Base-by-base conservation (phyloP, 2,329 filamentous ascomycete genomes). In the Diaporthe vaccinii region DNA sequence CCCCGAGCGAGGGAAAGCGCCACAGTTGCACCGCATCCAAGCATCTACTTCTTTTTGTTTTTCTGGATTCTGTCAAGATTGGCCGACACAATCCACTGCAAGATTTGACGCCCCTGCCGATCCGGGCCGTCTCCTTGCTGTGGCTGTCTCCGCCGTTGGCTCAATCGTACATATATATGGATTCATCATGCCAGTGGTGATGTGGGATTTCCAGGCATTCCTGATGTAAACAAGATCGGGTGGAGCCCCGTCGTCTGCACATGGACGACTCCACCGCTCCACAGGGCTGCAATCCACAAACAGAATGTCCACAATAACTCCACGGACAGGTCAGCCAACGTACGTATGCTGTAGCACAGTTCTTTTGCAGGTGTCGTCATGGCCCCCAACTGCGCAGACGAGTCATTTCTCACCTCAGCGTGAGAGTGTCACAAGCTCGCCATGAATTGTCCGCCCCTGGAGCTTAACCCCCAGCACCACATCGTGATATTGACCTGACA, bases 101-200 rank as follows among this genome's bases (percentile, higher is more conserved):
- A 53, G 46, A 25, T 53, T 68, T 39, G 62, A 39, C 8, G 62
- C 62, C 62, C 46, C 62, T 68, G 46, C 65, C 65, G 31, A 68
- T 68, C 65, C 46, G 65, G 46, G 22, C 65, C 14, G 46, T 15
- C 44, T 68, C 65, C 46, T 51, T 68, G 44, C 44, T 49, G 62
- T 49, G 12, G 4, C 46, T 25, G 25, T 65, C 41, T 31, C 9
- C 6, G 61, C 41, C 41, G 41, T 49, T 9, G 15, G 3, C n/a
- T 36, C 28, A 34, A 20, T 65, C 28, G 34, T 22, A 36, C 10
- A 65, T n/a, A n/a, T 67, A 28, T 36, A n/a, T 67, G 44, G 20
- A 34, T 34, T 41, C 61, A 67, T 67, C 61, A 67, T 67, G 28
- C 28, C 44, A 49, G 28, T 67, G 58, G 36, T 25, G 36, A 62